These are phyloP conservation scores for Friedmanniomyces endolithicus DNA, from an alignment of 495 filamentous ascomycete species.

Conservation along the genomic window DNA sequence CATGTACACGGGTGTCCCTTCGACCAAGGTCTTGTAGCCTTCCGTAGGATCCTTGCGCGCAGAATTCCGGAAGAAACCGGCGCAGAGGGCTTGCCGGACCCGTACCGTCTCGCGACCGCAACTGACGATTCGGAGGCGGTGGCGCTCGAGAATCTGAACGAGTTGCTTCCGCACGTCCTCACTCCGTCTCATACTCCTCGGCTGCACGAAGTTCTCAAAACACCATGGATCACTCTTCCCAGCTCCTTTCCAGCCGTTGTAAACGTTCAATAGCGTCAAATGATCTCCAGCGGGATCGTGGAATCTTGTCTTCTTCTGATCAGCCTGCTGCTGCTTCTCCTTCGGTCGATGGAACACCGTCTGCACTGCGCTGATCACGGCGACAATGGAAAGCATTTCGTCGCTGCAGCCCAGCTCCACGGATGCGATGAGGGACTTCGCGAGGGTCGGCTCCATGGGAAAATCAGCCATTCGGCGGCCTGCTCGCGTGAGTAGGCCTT, in stretches of 20 bases:
- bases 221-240: constrained; percentile 83
- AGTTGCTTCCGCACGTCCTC: constrained; percentile 89
- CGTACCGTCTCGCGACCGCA: constrained; percentile 79
- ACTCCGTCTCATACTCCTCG: constrained; percentile 69
- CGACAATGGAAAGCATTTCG: constrained; percentile 86
- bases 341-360: constrained; percentile 90
- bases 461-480: constrained; percentile 98
- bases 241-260: constrained; percentile 82
- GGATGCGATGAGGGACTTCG: constrained; percentile 79
- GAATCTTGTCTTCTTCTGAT: constrained; percentile 95
- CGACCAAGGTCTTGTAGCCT: constrained; percentile 91
- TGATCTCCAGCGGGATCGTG: constrained; percentile 93
- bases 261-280: constrained; percentile 87
- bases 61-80: constrained; percentile 89
- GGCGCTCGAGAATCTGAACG: constrained; percentile 81
- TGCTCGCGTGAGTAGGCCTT: constrained; percentile 83
- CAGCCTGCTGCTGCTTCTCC: constrained; percentile 89
- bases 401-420: constrained; percentile 83
- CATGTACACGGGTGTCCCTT: constrained; percentile 88
- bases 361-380: constrained; percentile 70
- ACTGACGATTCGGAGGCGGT: constrained; percentile 65
- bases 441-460: constrained; percentile 79
- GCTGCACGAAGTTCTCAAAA: constrained; percentile 95
- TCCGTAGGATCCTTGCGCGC: constrained; percentile 92
- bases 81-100: constrained; percentile 84